Conservation (phyloP, 768 basidiomycete species). For the Porphyrellus cyaneotinctus region DNA sequence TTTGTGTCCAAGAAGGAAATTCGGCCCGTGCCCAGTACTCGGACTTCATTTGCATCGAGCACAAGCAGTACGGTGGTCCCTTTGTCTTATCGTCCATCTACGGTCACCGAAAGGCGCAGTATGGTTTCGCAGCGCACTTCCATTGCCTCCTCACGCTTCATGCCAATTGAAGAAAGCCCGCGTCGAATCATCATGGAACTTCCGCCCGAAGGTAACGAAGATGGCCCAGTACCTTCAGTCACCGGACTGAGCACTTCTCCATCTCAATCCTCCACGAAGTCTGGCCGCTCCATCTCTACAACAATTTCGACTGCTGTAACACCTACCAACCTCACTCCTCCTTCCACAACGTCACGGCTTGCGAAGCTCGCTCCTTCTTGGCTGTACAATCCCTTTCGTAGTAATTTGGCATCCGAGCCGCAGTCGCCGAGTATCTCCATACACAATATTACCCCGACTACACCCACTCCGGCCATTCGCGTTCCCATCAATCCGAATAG, state of each 20-base stretch:
- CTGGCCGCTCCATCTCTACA: slow-evolving; percentile 47
- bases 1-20: slow-evolving; percentile 51
- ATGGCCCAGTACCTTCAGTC: slow-evolving; percentile 30
- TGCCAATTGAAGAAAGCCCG: slow-evolving; percentile 72
- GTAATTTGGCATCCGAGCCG: slow-evolving; percentile 52
- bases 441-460: slow-evolving; percentile 30
- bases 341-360: slow-evolving; percentile 33
- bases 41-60: slow-evolving; percentile 42
- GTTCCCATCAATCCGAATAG: slow-evolving; percentile 29
- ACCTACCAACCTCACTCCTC: slow-evolving; percentile 14
- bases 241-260: slow-evolving; percentile 54
- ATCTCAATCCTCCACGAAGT: slow-evolving; percentile 62
- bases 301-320: slow-evolving; percentile 25
- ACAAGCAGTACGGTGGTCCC: slow-evolving; percentile 34
- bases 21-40: slow-evolving; percentile 27
- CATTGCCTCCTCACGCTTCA: slow-evolving; percentile 43
- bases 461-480: slow-evolving; percentile 26
- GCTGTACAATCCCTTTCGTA: slow-evolving; percentile 75
- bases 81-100: slow-evolving; percentile 34
- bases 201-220: slow-evolving; percentile 40
- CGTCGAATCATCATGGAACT: slow-evolving; percentile 46
- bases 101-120: slow-evolving; percentile 37
- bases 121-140: slow-evolving; percentile 47
- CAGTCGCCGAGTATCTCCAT: slow-evolving; percentile 45
- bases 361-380: slow-evolving; percentile 73